Conservation (phyloP, 495 filamentous ascomycete genomes). For the Pyrenula massariospora region DNA sequence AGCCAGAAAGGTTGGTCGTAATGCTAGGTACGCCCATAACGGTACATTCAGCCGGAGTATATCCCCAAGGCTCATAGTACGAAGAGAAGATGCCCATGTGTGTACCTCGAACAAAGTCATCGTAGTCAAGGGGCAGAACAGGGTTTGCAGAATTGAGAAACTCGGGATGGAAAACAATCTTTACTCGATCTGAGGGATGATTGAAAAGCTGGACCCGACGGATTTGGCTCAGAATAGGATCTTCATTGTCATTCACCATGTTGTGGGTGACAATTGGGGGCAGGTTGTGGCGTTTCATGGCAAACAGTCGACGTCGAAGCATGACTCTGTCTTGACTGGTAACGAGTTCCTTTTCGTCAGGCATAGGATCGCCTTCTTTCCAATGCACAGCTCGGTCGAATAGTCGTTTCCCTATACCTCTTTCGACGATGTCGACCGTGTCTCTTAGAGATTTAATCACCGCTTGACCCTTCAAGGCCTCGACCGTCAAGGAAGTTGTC, state of each 20-base stretch:
- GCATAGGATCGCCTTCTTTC: conserved; percentile 86
- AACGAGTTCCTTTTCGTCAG: conserved; percentile 91
- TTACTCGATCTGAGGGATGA: conserved; percentile 86
- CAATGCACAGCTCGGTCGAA: conserved; percentile 88
- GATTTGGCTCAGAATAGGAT: conserved; percentile 93
- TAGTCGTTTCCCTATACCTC: conserved; percentile 80
- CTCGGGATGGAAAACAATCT: conserved; percentile 95
- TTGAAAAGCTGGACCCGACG: conserved; percentile 96
- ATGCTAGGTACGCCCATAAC: conserved; percentile 99
- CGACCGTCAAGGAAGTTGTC: conserved; percentile 90
- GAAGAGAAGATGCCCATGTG: conserved; percentile 93
- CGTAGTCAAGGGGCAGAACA: conserved; percentile 90
- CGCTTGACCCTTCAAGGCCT: conserved; percentile 91
- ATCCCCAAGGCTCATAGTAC: conserved; percentile 99
- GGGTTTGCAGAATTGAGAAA: conserved; percentile 94
- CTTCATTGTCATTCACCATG: conserved; percentile 88
- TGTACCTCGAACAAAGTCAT: conserved; percentile 95
- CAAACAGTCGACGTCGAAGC: conserved; percentile 80
- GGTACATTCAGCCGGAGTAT: conserved; percentile 95
- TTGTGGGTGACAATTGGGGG: conserved; percentile 99
- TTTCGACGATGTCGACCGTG: conserved; percentile 80
- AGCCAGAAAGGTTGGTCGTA: conserved; percentile 94
- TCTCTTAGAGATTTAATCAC: conserved; percentile 93
- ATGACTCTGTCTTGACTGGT: conserved; percentile 86
- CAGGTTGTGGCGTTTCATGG: conserved; percentile 82